These are phyloP conservation scores for Lepidium aucheri DNA, from an alignment of 345 rosid genomes.

Conservation along the genomic window DNA sequence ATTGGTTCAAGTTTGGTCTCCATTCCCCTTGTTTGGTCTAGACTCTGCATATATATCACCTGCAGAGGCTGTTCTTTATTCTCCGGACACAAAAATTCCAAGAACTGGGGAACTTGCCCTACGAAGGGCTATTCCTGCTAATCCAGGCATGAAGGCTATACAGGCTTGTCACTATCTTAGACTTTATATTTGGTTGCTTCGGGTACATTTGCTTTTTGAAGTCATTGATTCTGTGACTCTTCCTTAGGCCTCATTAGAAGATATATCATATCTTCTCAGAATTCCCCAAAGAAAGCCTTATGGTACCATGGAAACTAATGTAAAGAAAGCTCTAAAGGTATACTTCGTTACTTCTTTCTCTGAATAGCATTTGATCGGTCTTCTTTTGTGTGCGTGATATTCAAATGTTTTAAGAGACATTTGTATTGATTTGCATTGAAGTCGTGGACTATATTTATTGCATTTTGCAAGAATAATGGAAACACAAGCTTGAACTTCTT, in stretches of 20 bases:
- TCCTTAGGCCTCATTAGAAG: conserved; percentile 74
- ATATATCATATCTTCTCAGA: conserved; percentile 77
- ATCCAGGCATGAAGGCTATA: conserved; percentile 74
- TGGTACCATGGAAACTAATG: conserved; percentile 94
- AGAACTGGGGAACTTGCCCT: conserved; percentile 94
- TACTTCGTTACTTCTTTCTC: not conserved
- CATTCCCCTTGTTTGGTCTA: conserved; percentile 47
- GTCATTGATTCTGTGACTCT: conserved; percentile 5
- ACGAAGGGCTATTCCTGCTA: conserved; percentile 88
- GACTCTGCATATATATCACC: conserved; percentile 40
- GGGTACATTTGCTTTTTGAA: not conserved
- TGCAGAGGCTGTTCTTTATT: conserved; percentile 73
- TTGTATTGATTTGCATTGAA: not conserved
- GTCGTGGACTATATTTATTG: not conserved
- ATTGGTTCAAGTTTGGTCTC: conserved; percentile 56
- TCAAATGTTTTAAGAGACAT: not conserved
- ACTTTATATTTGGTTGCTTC: not conserved
- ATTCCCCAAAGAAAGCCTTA: conserved; percentile 97
- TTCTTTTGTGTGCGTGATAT: not conserved
- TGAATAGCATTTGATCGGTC: not conserved
- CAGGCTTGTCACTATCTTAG: conserved; percentile 36
- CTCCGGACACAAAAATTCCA: conserved; percentile 86
- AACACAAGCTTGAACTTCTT: not conserved
- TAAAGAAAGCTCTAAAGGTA: conserved; percentile 86
- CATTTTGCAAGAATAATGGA: not conserved